These are phyloP conservation scores for Ustilago xerochloae DNA, from an alignment of 1,284 basidiomycete genomes.

Conservation along the genomic window DNA sequence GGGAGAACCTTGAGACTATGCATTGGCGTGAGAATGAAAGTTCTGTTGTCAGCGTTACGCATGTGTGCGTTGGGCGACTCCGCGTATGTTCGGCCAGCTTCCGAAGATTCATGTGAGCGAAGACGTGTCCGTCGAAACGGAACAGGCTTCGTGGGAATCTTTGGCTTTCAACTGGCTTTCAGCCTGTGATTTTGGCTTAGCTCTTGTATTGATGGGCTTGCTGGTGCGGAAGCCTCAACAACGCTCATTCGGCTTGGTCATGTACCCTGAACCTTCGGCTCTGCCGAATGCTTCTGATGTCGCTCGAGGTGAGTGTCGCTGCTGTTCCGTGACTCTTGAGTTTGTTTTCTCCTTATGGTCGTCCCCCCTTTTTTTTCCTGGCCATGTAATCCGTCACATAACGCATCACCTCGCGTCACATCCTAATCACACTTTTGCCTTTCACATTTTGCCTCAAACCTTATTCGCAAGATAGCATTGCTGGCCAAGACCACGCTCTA, in stretches of 20 bases:
- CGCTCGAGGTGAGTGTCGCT: not conserved
- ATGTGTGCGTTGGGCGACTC: not conserved
- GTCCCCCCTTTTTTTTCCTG: not conserved
- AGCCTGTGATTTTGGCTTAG: slow-evolving; percentile 10
- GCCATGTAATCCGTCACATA: not conserved
- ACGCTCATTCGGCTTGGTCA: not conserved
- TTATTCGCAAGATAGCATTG: slow-evolving; percentile 8
- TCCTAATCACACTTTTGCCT: not conserved
- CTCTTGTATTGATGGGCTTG: not conserved
- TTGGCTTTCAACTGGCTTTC: not conserved
- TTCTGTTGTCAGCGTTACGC: not conserved
- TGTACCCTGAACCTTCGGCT: not conserved
- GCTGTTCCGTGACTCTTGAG: not conserved
- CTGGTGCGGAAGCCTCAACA: not conserved
- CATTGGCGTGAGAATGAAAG: slow-evolving; percentile 18
- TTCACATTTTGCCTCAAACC: too few species aligned
- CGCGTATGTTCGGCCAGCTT: slow-evolving; percentile 18
- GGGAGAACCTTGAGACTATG: slow-evolving; percentile 7
- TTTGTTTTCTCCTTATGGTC: not conserved
- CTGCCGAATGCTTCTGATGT: too few species aligned
- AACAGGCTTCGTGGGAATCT: slow-evolving; percentile 26
- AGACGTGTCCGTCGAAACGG: slow-evolving; percentile 1
- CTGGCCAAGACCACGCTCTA: not conserved
- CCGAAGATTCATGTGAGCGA: slow-evolving; percentile 14
- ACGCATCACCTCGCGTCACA: not conserved